phyloP scores from a whole-genome alignment of 139 green algal genomes.

The Volvox reticuliferus region DNA sequence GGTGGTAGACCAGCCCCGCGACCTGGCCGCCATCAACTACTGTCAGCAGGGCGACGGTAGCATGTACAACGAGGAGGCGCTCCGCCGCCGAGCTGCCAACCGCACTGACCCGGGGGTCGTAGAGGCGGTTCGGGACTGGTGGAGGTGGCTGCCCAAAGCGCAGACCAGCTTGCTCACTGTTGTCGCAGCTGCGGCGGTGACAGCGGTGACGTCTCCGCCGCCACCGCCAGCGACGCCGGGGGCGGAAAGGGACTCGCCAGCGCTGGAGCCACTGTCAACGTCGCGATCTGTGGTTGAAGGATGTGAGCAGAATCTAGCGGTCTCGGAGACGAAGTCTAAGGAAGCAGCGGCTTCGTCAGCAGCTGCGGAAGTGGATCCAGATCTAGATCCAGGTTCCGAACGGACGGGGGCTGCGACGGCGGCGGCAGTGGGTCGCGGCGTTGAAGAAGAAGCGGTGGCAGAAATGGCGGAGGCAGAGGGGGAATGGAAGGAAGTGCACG shows the following conservation, averaged over 20 bases:
- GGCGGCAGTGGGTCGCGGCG: neutral
- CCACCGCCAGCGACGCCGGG: neutral
- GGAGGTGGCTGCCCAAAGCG: slow-evolving; percentile 34
- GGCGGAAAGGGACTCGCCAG: neutral
- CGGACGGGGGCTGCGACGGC: neutral
- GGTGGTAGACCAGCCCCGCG: neutral
- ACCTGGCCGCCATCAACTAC: slow-evolving; percentile 40
- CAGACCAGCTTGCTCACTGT: neutral
- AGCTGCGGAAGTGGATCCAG: neutral
- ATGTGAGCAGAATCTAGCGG: neutral
- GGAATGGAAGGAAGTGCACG: neutral
- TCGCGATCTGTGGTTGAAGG: neutral
- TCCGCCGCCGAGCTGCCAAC: neutral
- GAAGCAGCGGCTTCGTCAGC: neutral
- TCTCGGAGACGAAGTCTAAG: neutral
- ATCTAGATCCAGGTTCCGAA: neutral
- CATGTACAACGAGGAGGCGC: neutral
- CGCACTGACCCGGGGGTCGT: neutral
- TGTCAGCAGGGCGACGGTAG: neutral
- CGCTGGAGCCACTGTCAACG: neutral
- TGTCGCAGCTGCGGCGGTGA: neutral
- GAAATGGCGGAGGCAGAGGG: neutral
- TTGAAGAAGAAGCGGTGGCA: too few relatives aligned
- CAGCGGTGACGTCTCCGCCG: neutral
- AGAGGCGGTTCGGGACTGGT: neutral